Evolutionary conservation across 2,329 filamentous ascomycete genomes (phyloP).

Genomic region (Lachnellula willkommii): DNA sequence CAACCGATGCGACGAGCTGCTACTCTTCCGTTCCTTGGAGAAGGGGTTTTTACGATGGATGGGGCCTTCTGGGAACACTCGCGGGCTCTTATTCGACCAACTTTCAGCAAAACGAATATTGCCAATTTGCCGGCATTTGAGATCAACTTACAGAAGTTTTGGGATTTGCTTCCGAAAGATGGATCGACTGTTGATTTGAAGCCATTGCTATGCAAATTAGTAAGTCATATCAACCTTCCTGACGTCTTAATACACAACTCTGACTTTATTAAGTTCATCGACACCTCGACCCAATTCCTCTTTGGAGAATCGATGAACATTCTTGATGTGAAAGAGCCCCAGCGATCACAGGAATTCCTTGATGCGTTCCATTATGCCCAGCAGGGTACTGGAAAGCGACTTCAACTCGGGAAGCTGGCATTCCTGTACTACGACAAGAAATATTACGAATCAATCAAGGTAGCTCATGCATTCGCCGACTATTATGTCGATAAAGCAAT

Average conservation of each 20-base stretch:
- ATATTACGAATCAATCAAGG: constrained; percentile 17
- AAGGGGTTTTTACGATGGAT: constrained; percentile 16
- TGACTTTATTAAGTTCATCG: constrained; percentile 43
- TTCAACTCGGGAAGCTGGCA: constrained; percentile 17
- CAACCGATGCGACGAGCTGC: constrained; percentile 51
- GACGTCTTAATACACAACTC: constrained; percentile 48
- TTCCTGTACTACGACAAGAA: constrained; percentile 14
- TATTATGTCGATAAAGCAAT: constrained; percentile 16
- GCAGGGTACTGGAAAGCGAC: constrained; percentile 19
- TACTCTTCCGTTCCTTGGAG: constrained; percentile 32
- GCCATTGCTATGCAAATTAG: constrained; percentile 1
- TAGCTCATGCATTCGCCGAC: constrained; percentile 10
- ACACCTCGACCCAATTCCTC: constrained; percentile 48
- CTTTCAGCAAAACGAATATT: constrained; percentile 46
- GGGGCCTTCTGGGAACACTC: constrained; percentile 15
- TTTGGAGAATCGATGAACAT: constrained; percentile 52
- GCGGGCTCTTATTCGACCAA: constrained; percentile 43
- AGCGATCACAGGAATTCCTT: constrained; percentile 21
- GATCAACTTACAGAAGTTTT: constrained; percentile 41
- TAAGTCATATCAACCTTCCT: background rate
- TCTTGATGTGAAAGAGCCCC: constrained; percentile 26
- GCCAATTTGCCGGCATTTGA: constrained; percentile 66
- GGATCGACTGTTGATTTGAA: constrained; percentile 31
- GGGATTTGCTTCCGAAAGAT: background rate
- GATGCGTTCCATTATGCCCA: constrained; percentile 32